Percentiles rank a stretch among this genome's conserved stretches.
These are phyloP conservation scores for Candida nemodendra DNA, from an alignment of 805 yeast genomes.

Conservation along the genomic window DNA sequence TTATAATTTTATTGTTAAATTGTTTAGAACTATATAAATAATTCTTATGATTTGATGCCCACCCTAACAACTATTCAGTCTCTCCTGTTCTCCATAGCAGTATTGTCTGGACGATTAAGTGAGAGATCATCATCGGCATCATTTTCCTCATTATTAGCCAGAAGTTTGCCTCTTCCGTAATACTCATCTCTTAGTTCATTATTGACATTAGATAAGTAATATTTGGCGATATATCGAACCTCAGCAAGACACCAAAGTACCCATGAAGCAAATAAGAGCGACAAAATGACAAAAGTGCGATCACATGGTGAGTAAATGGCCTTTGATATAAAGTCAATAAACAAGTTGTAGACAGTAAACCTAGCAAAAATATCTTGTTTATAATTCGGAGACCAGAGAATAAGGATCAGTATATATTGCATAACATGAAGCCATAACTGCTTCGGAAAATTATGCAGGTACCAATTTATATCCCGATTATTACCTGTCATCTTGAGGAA, in stretches of 20 bases:
- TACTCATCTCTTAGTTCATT: conserved; percentile 25
- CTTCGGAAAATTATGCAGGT: neutral
- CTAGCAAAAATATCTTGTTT: no score
- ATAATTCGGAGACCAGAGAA: no score
- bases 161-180: conserved; percentile 26
- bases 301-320: no score
- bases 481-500: neutral
- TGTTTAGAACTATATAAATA: no score
- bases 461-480: neutral
- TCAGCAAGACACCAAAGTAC: conserved; percentile 8
- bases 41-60: no score
- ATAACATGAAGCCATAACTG: neutral
- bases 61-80: no score
- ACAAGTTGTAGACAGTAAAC: conserved; percentile 1
- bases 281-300: neutral
- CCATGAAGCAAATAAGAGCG: conserved; percentile 11
- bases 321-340: no score
- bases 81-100: no score
- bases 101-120: no score
- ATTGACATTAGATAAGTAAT: conserved; percentile 13
- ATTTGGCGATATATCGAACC: conserved; percentile 2
- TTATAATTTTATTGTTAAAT: no score
- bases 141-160: conserved; percentile 24
- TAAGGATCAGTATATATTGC: no score
- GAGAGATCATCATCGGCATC: conserved; percentile 6